Percentiles rank a stretch among this genome's conserved stretches.
These are phyloP conservation scores for Apiospora koreana DNA, from an alignment of 2,329 filamentous ascomycete species.

Conservation along the genomic window DNA sequence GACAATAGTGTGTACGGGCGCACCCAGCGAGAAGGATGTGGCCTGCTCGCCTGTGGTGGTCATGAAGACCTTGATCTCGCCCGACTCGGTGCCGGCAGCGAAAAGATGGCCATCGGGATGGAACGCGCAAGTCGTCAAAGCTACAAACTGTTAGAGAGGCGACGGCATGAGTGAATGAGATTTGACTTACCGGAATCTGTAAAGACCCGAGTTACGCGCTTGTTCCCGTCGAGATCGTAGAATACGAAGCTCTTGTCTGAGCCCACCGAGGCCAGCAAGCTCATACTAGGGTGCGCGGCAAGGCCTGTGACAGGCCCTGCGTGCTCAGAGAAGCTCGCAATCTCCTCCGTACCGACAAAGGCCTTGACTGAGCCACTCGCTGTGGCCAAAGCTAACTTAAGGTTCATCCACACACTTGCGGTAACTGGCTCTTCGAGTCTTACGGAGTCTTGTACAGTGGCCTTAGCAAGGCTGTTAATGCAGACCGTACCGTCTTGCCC, in stretches of 20 bases:
- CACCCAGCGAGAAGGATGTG: slow-evolving; percentile 69
- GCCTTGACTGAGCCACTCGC: slow-evolving; percentile 78
- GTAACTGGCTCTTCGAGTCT: slow-evolving; percentile 70
- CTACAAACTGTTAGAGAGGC: slow-evolving; percentile 42
- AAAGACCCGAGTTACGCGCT: slow-evolving; percentile 76
- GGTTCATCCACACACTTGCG: slow-evolving; percentile 62
- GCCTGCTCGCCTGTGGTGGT: slow-evolving; percentile 77
- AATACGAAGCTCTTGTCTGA: slow-evolving; percentile 90
- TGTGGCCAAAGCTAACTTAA: slow-evolving; percentile 72
- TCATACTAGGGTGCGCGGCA: slow-evolving; percentile 78
- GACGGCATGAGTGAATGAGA: not conserved
- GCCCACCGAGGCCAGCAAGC: slow-evolving; percentile 83
- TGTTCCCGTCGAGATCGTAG: slow-evolving; percentile 73
- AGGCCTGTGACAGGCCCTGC: slow-evolving; percentile 78
- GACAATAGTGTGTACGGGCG: slow-evolving; percentile 71
- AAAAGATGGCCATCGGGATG: slow-evolving; percentile 97
- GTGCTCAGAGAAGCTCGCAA: slow-evolving; percentile 75
- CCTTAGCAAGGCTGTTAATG: slow-evolving; percentile 72
- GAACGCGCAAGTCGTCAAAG: slow-evolving; percentile 77
- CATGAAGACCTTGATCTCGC: slow-evolving; percentile 87
- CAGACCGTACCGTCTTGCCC: slow-evolving; percentile 74
- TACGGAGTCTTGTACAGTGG: slow-evolving; percentile 67
- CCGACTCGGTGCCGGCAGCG: slow-evolving; percentile 76
- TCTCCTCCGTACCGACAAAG: slow-evolving; percentile 66
- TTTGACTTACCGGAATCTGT: slow-evolving; percentile 72